Conservation (phyloP, 2,329 filamentous ascomycete genomes). For the Colletotrichum lentis region DNA sequence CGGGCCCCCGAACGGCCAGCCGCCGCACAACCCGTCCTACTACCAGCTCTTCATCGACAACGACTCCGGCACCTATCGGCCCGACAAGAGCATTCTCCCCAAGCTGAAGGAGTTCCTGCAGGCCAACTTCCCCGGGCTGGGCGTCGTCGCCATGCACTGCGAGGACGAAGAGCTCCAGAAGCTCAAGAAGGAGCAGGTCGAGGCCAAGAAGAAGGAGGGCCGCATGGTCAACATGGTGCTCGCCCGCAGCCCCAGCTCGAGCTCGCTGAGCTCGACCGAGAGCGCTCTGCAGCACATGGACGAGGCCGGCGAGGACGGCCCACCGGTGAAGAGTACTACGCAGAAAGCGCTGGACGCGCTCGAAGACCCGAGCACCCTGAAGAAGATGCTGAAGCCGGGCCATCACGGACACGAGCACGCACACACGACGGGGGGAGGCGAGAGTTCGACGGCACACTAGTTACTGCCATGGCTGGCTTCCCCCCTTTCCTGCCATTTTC, state of each 20-base stretch:
- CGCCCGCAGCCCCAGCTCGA: constrained; percentile 61
- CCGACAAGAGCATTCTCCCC: constrained; percentile 79
- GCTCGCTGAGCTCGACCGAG: constrained; percentile 55
- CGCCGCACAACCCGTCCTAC: constrained; percentile 58
- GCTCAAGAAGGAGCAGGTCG: constrained; percentile 79
- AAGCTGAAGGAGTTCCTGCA: constrained; percentile 75
- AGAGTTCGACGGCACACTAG: constrained; percentile 23
- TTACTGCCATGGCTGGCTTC: not conserved
- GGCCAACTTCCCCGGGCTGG: constrained; percentile 78
- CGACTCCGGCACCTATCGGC: constrained; percentile 91
- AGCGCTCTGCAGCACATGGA: constrained; percentile 60
- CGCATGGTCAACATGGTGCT: constrained; percentile 62
- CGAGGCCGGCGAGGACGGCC: constrained; percentile 48
- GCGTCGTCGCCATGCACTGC: constrained; percentile 78
- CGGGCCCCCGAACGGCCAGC: constrained; percentile 55
- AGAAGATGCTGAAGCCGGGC: constrained; percentile 43
- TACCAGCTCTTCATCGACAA: constrained; percentile 96
- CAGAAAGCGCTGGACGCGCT: constrained; percentile 61
- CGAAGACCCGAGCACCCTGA: constrained; percentile 59
- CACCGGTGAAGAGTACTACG: constrained; percentile 57
- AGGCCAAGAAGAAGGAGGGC: constrained; percentile 74
- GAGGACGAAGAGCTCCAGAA: constrained; percentile 76
- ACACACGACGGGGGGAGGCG: not conserved
- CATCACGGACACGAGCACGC: not conserved
- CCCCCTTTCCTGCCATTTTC: not conserved